Evolutionary conservation across 2,329 filamentous ascomycete genomes (phyloP).

Genomic region (Neofusicoccum ribis): DNA sequence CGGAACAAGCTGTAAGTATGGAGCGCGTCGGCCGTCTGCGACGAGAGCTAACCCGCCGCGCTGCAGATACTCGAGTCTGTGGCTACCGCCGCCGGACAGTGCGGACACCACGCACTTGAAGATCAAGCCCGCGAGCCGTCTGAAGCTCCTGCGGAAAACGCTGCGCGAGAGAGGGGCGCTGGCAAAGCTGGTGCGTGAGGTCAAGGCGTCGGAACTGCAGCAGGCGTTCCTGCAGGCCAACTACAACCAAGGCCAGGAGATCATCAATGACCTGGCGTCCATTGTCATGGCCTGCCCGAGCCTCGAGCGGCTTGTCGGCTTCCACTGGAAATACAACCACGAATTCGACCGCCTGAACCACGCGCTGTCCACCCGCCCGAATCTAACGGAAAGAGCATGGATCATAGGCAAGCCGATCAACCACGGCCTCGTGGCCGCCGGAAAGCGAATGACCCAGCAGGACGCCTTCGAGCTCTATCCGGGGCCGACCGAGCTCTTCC

Average conservation of each 20-base stretch:
- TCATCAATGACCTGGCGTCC: slow-evolving; percentile 55
- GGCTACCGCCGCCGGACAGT: slow-evolving; percentile 48
- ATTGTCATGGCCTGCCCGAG: slow-evolving; percentile 61
- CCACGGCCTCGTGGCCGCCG: neutral
- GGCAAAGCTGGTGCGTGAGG: slow-evolving; percentile 54
- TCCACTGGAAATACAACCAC: slow-evolving; percentile 54
- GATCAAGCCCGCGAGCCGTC: slow-evolving; percentile 49
- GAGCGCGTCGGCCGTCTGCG: neutral
- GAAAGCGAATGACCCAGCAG: slow-evolving; percentile 20
- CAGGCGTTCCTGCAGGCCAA: slow-evolving; percentile 35
- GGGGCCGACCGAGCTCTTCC: slow-evolving; percentile 51
- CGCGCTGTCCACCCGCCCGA: slow-evolving; percentile 55
- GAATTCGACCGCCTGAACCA: slow-evolving; percentile 57
- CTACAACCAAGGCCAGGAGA: slow-evolving; percentile 48
- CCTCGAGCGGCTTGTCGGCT: slow-evolving; percentile 55
- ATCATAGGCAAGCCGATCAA: slow-evolving; percentile 36
- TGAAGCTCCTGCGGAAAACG: slow-evolving; percentile 57
- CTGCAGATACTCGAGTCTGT: slow-evolving; percentile 50
- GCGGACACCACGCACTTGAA: slow-evolving; percentile 30
- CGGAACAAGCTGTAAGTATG: slow-evolving; percentile 50
- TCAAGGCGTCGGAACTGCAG: slow-evolving; percentile 55
- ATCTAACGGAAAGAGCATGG: slow-evolving; percentile 59
- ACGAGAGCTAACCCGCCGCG: neutral
- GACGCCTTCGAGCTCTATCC: slow-evolving; percentile 43
- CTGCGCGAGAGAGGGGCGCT: slow-evolving; percentile 53